A percentile compares a stretch with the other conserved stretches of the same genome.
These are phyloP conservation scores for Tetrapisispora arboricola DNA, from an alignment of 805 yeast species.

Conservation along the genomic window DNA sequence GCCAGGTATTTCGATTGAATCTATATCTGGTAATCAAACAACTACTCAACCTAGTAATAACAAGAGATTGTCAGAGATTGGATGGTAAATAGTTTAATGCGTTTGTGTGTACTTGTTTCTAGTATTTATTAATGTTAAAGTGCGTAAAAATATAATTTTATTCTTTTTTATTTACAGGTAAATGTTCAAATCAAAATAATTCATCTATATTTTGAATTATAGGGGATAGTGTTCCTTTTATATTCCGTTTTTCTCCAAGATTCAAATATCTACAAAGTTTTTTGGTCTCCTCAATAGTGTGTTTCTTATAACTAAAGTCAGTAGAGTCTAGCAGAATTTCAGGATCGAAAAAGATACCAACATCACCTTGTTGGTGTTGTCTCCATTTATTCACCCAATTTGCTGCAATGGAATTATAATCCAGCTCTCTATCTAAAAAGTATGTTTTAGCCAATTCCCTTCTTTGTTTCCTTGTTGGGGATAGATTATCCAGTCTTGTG, in stretches of 20 bases:
- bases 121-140: too few species aligned
- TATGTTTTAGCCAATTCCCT: slow-evolving; percentile 11
- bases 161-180: neutral
- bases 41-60: slow-evolving; percentile 27
- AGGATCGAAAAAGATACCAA: slow-evolving; percentile 22
- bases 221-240: neutral
- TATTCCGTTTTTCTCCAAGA: neutral
- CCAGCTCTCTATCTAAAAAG: slow-evolving; percentile 28
- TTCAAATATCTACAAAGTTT: neutral
- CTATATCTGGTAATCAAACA: slow-evolving; percentile 28
- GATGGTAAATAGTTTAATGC: too few species aligned
- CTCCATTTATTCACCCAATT: slow-evolving; percentile 55
- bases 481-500: slow-evolving; percentile 12
- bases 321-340: slow-evolving; percentile 13
- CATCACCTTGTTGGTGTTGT: slow-evolving; percentile 44
- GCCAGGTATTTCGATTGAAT: slow-evolving; percentile 57
- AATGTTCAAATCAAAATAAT: neutral
- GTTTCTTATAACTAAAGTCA: slow-evolving; percentile 14
- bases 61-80: slow-evolving; percentile 35
- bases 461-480: slow-evolving; percentile 30
- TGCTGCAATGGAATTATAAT: slow-evolving; percentile 52
- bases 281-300: slow-evolving; percentile 4
- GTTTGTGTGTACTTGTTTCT: too few species aligned
- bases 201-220: neutral
- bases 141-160: neutral